A percentile compares a stretch with the other conserved stretches of the same genome.
phyloP scores from a whole-genome alignment of 2,329 filamentous ascomycete species.

The Tolypocladium pustulatum region DNA sequence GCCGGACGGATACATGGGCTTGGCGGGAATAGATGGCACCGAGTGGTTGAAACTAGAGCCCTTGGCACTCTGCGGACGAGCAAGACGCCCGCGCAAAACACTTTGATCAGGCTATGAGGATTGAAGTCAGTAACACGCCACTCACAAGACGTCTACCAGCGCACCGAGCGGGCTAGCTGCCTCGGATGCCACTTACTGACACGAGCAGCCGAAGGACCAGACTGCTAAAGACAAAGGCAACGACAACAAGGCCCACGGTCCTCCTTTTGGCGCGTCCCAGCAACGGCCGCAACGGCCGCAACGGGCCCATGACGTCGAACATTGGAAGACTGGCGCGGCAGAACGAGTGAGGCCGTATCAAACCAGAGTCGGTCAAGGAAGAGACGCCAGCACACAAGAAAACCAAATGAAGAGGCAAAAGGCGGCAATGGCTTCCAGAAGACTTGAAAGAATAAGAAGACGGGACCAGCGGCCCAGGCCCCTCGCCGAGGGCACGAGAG shows the following conservation, averaged over 20 bases:
- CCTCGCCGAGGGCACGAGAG: no score
- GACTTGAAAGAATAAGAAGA: neutral
- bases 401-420: neutral
- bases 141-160: neutral
- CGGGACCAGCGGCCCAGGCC: neutral
- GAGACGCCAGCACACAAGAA: neutral
- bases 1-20: neutral
- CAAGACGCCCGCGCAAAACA: neutral
- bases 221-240: conserved; percentile 5
- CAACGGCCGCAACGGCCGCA: neutral
- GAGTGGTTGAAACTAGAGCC: neutral
- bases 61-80: neutral
- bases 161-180: neutral
- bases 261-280: neutral
- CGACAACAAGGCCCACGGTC: neutral
- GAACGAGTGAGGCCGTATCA: neutral
- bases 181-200: conserved; percentile 2
- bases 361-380: neutral
- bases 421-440: neutral
- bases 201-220: conserved; percentile 3
- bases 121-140: neutral
- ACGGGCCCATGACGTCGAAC: neutral
- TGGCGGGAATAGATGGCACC: neutral
- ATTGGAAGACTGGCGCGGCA: neutral
- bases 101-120: neutral